These are phyloP conservation scores for Beauveria australis DNA, from an alignment of 2,329 filamentous ascomycete species.

Conservation along the genomic window DNA sequence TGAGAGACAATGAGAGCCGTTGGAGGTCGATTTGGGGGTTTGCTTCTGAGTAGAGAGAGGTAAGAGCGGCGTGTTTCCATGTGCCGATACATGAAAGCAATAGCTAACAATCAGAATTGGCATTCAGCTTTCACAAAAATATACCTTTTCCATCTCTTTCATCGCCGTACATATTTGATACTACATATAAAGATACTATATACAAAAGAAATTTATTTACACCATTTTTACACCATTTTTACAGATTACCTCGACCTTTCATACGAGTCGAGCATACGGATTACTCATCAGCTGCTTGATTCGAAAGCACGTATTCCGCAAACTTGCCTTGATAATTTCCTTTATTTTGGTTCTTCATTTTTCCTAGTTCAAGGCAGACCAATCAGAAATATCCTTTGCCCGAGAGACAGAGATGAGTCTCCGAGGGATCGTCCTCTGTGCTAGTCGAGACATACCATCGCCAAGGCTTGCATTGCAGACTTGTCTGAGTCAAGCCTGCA, in stretches of 20 bases:
- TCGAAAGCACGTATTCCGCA: too few relatives aligned
- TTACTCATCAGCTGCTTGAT: background rate
- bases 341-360: too few relatives aligned
- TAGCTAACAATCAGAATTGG: background rate
- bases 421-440: too few relatives aligned
- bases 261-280: background rate
- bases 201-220: background rate
- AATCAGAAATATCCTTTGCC: too few relatives aligned
- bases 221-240: background rate
- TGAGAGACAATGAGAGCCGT: conserved; percentile 45
- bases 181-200: background rate
- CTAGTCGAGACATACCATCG: too few relatives aligned
- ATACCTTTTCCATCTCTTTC: background rate
- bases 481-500: too few relatives aligned
- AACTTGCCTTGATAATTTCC: too few relatives aligned
- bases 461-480: too few relatives aligned
- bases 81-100: background rate
- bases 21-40: conserved; percentile 62
- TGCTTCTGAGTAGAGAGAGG: background rate
- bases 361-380: too few relatives aligned
- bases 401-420: too few relatives aligned
- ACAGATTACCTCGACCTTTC: background rate
- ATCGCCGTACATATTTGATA: background rate
- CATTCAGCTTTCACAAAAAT: background rate
- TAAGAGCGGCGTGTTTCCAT: background rate